Evolutionary conservation across 768 basidiomycete genomes (phyloP).

Genomic region (Boletellus emodensis): DNA sequence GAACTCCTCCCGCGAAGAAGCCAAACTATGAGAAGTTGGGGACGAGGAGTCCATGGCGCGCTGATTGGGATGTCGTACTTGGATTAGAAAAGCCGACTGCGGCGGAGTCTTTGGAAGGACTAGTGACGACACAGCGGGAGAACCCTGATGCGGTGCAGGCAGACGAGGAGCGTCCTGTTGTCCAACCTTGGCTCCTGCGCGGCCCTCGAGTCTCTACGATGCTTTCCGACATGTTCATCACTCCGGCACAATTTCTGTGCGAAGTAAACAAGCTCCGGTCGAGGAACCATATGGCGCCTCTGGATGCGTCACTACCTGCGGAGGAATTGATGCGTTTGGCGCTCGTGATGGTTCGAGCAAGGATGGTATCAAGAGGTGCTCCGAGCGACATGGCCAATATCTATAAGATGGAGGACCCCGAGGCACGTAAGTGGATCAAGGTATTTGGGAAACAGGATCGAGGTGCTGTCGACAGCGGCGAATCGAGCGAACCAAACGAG

Average conservation of each 20-base stretch:
- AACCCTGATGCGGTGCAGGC: constrained; percentile 16
- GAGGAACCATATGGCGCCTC: constrained; percentile 46
- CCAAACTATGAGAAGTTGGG: constrained; percentile 64
- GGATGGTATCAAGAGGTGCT: constrained; percentile 60
- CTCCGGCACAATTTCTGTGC: constrained; percentile 42
- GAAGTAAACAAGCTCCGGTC: constrained; percentile 57
- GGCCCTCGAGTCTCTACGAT: constrained; percentile 49
- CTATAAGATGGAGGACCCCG: constrained; percentile 56
- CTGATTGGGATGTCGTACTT: constrained; percentile 75
- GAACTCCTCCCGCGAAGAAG: constrained; percentile 86
- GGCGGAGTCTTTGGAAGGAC: constrained; percentile 22
- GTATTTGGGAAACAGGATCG: constrained; percentile 20
- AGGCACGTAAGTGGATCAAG: constrained; percentile 47
- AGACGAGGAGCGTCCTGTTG: neutral
- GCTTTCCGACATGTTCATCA: constrained; percentile 41
- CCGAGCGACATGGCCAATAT: constrained; percentile 75
- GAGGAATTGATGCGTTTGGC: constrained; percentile 54
- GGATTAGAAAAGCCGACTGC: constrained; percentile 36
- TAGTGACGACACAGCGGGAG: constrained; percentile 61
- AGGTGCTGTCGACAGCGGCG: constrained; percentile 13
- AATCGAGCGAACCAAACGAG: constrained; percentile 20
- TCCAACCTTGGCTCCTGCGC: constrained; percentile 66
- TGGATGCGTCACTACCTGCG: constrained; percentile 33
- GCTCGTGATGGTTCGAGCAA: constrained; percentile 62
- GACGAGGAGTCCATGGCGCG: constrained; percentile 66